phyloP scores from a whole-genome alignment of 2,329 filamentous ascomycete species.

The Xylaria multiplex region DNA sequence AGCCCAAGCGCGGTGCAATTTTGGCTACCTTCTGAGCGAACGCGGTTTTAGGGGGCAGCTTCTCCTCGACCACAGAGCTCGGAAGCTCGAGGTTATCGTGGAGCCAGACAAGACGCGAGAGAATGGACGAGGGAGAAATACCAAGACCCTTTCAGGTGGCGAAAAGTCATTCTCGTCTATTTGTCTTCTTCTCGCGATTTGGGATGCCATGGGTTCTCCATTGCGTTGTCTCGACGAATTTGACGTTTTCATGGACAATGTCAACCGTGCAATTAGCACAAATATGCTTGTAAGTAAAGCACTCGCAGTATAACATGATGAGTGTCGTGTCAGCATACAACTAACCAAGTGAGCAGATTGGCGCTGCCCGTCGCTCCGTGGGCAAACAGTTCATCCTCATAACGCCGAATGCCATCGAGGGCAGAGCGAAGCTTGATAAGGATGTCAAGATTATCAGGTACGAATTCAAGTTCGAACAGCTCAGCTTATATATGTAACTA shows the following conservation, averaged over 20 bases:
- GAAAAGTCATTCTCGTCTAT: slow-evolving; percentile 99
- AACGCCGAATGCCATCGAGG: slow-evolving; percentile 85
- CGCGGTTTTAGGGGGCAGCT: slow-evolving; percentile 87
- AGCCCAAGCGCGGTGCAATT: slow-evolving; percentile 83
- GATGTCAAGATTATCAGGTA: slow-evolving; percentile 84
- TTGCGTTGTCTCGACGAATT: slow-evolving; percentile 97
- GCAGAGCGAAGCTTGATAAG: slow-evolving; percentile 64
- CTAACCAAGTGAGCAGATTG: slow-evolving; percentile 65
- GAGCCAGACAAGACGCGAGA: slow-evolving; percentile 76
- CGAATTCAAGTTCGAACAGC: slow-evolving; percentile 13
- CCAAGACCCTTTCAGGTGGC: slow-evolving; percentile 92
- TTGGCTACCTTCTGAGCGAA: slow-evolving; percentile 88
- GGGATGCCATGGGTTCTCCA: slow-evolving; percentile 98
- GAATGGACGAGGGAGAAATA: slow-evolving; percentile 77
- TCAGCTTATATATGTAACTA: slow-evolving; percentile 37
- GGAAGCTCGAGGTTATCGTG: slow-evolving; percentile 80
- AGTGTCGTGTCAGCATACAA: slow-evolving; percentile 23
- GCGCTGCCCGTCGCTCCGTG: slow-evolving; percentile 84
- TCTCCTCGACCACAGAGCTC: slow-evolving; percentile 78
- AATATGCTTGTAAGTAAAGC: slow-evolving; percentile 80
- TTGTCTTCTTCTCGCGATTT: slow-evolving; percentile 89
- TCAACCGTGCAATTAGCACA: slow-evolving; percentile 92
- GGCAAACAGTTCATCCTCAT: slow-evolving; percentile 96
- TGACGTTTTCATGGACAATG: slow-evolving; percentile 98
- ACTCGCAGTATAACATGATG: background rate